phyloP scores from a whole-genome alignment of 1,139 yeast genomes.

The Candida sp. region DNA sequence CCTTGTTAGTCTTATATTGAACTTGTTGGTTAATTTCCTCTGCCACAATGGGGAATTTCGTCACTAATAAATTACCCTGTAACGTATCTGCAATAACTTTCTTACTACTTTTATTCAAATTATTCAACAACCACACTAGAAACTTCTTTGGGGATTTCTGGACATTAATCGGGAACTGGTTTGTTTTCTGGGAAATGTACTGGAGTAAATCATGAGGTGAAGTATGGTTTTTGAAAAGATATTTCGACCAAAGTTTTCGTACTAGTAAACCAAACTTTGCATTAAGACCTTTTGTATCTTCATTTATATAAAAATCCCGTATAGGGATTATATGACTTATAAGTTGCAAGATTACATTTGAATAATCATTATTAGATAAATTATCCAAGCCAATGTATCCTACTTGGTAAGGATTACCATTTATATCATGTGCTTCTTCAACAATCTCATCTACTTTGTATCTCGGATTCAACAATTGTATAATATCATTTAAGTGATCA shows the following conservation, averaged over 20 bases:
- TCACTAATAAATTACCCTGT: constrained; percentile 51
- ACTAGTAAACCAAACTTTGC: constrained; percentile 41
- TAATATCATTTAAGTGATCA: constrained; percentile 41
- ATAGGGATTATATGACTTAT: constrained; percentile 52
- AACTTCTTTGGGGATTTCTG: constrained; percentile 54
- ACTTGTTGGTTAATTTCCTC: constrained; percentile 15
- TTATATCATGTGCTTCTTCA: constrained; percentile 32
- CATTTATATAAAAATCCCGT: constrained; percentile 47
- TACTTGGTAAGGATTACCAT: constrained; percentile 44
- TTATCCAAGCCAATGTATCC: constrained; percentile 69
- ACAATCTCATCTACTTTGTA: constrained; percentile 35
- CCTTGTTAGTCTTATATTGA: constrained; percentile 17
- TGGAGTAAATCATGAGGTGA: constrained; percentile 68
- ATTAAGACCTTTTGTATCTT: constrained; percentile 11
- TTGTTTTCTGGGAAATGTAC: constrained; percentile 38
- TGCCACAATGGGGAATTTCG: constrained; percentile 17
- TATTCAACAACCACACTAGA: constrained; percentile 57
- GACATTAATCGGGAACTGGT: constrained; percentile 31
- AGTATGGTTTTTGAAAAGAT: constrained; percentile 55
- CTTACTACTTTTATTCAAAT: constrained; percentile 26
- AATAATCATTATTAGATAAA: constrained; percentile 43
- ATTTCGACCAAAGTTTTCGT: constrained; percentile 63
- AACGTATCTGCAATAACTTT: constrained; percentile 22
- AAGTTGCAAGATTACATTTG: constrained; percentile 56
- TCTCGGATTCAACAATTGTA: constrained; percentile 49